phyloP scores from a whole-genome alignment of 2,329 filamentous ascomycete genomes.

The Sporothrix protearum region DNA sequence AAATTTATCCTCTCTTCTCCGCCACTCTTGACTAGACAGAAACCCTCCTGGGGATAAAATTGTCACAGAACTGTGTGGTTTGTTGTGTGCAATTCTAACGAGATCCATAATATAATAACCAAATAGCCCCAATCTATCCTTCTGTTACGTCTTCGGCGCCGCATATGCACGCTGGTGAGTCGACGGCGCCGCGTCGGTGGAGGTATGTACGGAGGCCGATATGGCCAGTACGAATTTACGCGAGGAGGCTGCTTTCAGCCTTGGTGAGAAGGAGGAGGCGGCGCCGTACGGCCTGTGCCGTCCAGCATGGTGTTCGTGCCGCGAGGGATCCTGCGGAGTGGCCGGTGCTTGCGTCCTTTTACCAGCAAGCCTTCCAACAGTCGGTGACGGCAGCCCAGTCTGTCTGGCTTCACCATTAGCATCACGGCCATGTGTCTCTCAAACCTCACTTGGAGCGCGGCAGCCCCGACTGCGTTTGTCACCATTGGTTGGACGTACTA shows the following conservation, averaged over 20 bases:
- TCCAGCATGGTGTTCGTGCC: neutral
- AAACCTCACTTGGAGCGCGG: neutral
- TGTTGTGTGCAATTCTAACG: no score
- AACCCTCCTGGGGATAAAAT: no score
- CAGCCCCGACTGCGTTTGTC: neutral
- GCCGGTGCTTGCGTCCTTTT: neutral
- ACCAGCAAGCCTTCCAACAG: neutral
- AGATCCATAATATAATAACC: no score
- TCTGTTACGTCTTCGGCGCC: no score
- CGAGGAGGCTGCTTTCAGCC: no score
- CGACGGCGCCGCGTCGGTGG: no score
- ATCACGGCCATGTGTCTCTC: neutral
- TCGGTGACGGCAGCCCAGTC: neutral
- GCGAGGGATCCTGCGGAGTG: neutral
- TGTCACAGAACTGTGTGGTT: no score
- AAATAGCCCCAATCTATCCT: no score
- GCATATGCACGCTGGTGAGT: no score
- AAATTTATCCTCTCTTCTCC: no score
- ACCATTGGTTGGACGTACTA: conserved; percentile 5
- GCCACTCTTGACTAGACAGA: no score
- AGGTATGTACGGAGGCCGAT: neutral
- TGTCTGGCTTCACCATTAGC: neutral
- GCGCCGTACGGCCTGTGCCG: neutral
- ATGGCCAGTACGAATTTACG: no score
- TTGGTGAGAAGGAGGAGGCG: neutral